Evolutionary conservation across 75 land plant species (phyloP).

Genomic region (Picea glauca): DNA sequence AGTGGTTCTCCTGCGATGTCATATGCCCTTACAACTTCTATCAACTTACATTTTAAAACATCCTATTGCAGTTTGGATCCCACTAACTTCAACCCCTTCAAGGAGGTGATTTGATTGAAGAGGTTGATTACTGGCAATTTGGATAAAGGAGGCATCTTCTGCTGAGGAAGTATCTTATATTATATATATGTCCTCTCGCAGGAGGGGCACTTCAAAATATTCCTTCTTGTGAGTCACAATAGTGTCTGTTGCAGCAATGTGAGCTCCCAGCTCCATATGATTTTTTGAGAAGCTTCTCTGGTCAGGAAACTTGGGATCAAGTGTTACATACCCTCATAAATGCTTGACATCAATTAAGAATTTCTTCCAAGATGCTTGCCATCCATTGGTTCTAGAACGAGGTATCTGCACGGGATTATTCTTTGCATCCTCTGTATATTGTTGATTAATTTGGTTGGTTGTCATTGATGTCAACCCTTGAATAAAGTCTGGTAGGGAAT

Average conservation of each 20-base stretch:
- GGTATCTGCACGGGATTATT: slow-evolving; percentile 43
- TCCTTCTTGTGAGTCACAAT: slow-evolving; percentile 30
- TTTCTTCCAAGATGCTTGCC: slow-evolving; percentile 51
- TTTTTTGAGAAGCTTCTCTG: slow-evolving; percentile 52
- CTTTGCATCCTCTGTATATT: slow-evolving; percentile 37
- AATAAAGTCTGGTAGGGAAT: too few species aligned
- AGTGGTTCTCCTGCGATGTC: slow-evolving; percentile 31
- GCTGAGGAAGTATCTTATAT: slow-evolving; percentile 24
- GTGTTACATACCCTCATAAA: slow-evolving; percentile 39
- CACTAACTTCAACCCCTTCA: slow-evolving; percentile 35
- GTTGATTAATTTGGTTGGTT: too few species aligned
- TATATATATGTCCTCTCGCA: slow-evolving; percentile 38
- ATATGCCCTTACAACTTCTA: slow-evolving; percentile 27
- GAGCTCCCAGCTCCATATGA: slow-evolving; percentile 55
- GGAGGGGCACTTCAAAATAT: slow-evolving; percentile 42
- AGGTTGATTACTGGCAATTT: slow-evolving; percentile 45
- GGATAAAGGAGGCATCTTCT: slow-evolving; percentile 30
- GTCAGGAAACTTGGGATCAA: slow-evolving; percentile 49
- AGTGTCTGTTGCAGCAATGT: slow-evolving; percentile 34
- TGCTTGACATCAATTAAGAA: slow-evolving; percentile 49
- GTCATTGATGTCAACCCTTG: too few species aligned
- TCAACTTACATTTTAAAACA: slow-evolving; percentile 24
- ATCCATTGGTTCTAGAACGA: slow-evolving; percentile 34
- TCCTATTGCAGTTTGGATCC: slow-evolving; percentile 45
- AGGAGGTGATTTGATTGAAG: slow-evolving; percentile 34